Evolutionary conservation across 495 filamentous ascomycete species (phyloP).

Genomic region (Evernia prunastri): DNA sequence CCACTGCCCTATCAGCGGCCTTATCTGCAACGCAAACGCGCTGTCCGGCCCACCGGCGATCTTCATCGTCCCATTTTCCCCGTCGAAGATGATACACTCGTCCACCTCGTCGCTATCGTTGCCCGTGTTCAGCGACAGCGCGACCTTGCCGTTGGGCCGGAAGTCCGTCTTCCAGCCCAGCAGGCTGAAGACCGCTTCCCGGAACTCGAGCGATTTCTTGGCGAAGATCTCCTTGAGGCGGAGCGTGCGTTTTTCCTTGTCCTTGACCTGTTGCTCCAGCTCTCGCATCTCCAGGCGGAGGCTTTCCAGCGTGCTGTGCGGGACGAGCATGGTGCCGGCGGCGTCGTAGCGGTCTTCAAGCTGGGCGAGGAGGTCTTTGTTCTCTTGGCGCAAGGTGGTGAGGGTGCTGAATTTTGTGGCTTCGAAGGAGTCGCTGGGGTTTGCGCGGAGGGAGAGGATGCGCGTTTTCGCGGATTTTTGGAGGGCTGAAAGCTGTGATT

Average conservation of each 20-base stretch:
- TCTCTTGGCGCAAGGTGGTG: conserved; percentile 70
- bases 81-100: conserved; percentile 93
- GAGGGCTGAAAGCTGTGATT: conserved; percentile 64
- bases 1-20: conserved; percentile 83
- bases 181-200: conserved; percentile 80
- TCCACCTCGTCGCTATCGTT: conserved; percentile 58
- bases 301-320: conserved; percentile 67
- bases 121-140: conserved; percentile 54
- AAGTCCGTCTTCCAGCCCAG: conserved; percentile 92
- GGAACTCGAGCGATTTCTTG: conserved; percentile 83
- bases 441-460: conserved; percentile 77
- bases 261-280: conserved; percentile 63
- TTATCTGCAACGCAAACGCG: conserved; percentile 76
- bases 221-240: conserved; percentile 87
- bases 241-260: conserved; percentile 74
- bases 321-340: conserved; percentile 49
- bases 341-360: conserved; percentile 48
- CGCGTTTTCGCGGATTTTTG: conserved; percentile 71
- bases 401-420: conserved; percentile 76
- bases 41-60: conserved; percentile 83
- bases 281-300: conserved; percentile 64
- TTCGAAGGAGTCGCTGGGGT: conserved; percentile 79
- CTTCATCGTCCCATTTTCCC: conserved; percentile 95
- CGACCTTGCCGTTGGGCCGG: conserved; percentile 84
- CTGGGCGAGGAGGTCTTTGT: conserved; percentile 70